Evolutionary conservation across 176 grass and related monocot genomes (phyloP).

Genomic region (bread wheat (Triticum aestivum)): DNA sequence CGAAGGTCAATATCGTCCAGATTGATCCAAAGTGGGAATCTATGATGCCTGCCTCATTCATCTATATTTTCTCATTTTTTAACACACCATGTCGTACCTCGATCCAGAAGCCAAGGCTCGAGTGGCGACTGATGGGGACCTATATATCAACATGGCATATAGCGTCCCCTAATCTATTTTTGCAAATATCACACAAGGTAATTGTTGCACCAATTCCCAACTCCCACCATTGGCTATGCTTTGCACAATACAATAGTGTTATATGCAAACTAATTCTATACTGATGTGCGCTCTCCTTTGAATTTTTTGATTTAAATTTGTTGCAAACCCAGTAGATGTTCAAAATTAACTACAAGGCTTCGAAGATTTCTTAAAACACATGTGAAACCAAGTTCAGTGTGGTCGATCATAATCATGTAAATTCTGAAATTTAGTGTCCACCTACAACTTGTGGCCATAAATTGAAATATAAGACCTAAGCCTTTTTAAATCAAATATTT

Average conservation of each 20-base stretch:
- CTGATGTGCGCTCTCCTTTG: too few relatives aligned
- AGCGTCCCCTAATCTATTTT: constrained; percentile 56
- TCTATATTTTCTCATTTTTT: neutral
- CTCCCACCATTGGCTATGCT: neutral
- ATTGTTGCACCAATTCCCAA: neutral
- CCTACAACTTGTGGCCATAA: too few relatives aligned
- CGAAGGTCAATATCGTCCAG: constrained; percentile 49
- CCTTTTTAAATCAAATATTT: neutral
- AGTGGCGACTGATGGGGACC: constrained; percentile 21
- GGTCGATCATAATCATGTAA: too few relatives aligned
- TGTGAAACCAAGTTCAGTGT: too few relatives aligned
- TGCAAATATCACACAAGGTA: constrained; percentile 55
- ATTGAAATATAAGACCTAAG: too few relatives aligned
- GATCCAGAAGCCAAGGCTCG: constrained; percentile 40
- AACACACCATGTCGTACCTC: constrained; percentile 19
- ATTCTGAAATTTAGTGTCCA: neutral
- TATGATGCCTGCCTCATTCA: too few relatives aligned
- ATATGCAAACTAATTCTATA: neutral
- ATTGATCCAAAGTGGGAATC: neutral
- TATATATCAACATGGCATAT: constrained; percentile 81
- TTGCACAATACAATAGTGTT: too few relatives aligned
- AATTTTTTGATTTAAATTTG: too few relatives aligned
- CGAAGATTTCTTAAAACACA: neutral
- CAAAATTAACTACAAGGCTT: neutral
- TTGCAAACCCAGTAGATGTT: too few relatives aligned